phyloP scores from a whole-genome alignment of 345 rosid genomes.

The Populus ilicifolia region DNA sequence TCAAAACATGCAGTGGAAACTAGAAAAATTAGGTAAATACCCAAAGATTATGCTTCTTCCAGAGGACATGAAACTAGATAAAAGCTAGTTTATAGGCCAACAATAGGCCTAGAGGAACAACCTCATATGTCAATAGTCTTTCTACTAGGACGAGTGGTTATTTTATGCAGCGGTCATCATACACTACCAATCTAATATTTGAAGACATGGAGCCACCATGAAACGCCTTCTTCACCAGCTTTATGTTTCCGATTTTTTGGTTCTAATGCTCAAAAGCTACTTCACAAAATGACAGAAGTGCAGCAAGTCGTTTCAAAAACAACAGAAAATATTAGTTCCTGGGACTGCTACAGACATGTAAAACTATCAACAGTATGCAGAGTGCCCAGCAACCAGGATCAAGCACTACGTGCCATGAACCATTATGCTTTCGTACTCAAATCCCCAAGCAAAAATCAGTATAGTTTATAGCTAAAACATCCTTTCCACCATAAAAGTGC shows the following conservation, averaged over 20 bases:
- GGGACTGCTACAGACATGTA: not conserved
- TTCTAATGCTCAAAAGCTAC: not conserved
- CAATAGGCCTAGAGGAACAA: not conserved
- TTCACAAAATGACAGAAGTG: not conserved
- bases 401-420: not conserved
- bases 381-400: not conserved
- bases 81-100: not conserved
- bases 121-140: not conserved
- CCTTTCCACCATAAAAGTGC: not conserved
- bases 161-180: not conserved
- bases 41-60: too few species aligned
- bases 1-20: too few species aligned
- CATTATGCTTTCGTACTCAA: not conserved
- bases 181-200: not conserved
- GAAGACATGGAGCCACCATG: too few species aligned
- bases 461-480: not conserved
- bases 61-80: too few species aligned
- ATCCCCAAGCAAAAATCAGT: not conserved
- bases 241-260: not conserved
- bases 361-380: not conserved
- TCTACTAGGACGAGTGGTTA: not conserved
- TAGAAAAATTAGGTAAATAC: too few species aligned
- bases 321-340: not conserved
- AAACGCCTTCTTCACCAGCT: not conserved
- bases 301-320: not conserved